Percentiles rank a stretch among this genome's conserved stretches.
Evolutionary conservation across 352 stramenopile genomes (phyloP).

Genomic region (Pilasporangium apinafurcum): DNA sequence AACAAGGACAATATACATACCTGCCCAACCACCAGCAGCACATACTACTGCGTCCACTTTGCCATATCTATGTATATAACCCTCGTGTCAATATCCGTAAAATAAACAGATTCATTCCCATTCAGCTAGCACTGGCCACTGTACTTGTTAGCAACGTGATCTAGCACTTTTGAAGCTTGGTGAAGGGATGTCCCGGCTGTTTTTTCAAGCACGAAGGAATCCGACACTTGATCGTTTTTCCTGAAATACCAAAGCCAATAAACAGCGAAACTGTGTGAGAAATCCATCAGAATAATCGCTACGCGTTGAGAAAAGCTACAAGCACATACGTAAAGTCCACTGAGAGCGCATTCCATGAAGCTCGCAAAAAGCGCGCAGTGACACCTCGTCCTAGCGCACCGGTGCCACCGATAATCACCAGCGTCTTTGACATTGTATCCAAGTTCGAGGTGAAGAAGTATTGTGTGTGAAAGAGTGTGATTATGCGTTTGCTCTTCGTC

Average conservation of each 20-base stretch:
- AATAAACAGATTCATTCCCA: background rate
- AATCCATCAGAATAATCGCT: background rate
- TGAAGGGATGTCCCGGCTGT: conserved; percentile 26
- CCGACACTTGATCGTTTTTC: conserved; percentile 41
- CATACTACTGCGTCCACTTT: conserved; percentile 75
- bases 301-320: background rate
- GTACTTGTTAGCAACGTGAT: conserved; percentile 44
- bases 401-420: conserved; percentile 71
- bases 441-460: background rate
- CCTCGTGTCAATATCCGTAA: background rate
- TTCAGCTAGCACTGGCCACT: background rate
- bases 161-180: conserved; percentile 43
- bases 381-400: conserved; percentile 71
- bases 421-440: conserved; percentile 30
- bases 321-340: conserved; percentile 53
- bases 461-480: background rate
- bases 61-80: conserved; percentile 25
- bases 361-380: conserved; percentile 45
- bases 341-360: conserved; percentile 63
- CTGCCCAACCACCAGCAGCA: conserved; percentile 72
- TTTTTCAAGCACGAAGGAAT: conserved; percentile 41
- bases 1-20: conserved; percentile 9
- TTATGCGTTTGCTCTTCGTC: no score
- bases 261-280: no score
- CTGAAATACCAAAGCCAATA: conserved; percentile 5